Base-by-base conservation (phyloP, 441 rosid species). In the Bocquillonia castaneifolia region DNA sequence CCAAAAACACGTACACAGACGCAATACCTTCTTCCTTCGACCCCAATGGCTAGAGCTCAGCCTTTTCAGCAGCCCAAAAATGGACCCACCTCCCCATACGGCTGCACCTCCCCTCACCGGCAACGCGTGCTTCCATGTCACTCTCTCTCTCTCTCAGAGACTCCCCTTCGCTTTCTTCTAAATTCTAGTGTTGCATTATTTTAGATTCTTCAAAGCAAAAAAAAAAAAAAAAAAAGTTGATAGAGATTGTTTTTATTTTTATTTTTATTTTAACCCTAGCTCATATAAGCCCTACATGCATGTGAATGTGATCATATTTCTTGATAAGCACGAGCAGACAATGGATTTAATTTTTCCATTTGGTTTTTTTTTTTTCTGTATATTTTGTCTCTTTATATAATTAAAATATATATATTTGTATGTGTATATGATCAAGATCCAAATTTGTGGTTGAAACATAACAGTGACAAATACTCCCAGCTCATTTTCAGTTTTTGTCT, bases 81-180 rank as follows among this genome's bases (percentile, higher is more conserved):
- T 10, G 86, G 89, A 82, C 95, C 93, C 96, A 88, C 86, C 82
- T 78, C 80, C 82, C 91, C 80, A 85, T 84, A 76, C 85, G 85
- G 81, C 78, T 90, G 96, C 94, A 32, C 80, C 90, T 83, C 77
- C 77, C 75, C 77, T 71, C 67, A 68, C 95, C 89, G 91, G 92
- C 98, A 88, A 88, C 87, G 90, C 95, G 92, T 92, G 94, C 93
- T 78, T 67, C 79, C 76, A 67, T 78, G 82, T 83, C 90, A 80
- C 74, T 68, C 82, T 85, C 77, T 34, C 63, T n/a, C 54, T 60
- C 39, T 37, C 42, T n/a, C n/a, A n/a, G n/a, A 6, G 17, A 32
- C 44, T 23, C 34, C 2, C 48, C 36, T 51, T 36, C 60, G 12
- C 44, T 54, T 34, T 74, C 76, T 72, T 73, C 44, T 56, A 74